phyloP scores from a whole-genome alignment of 2,329 filamentous ascomycete species.

The Zelopaecilomyces penicillatus region DNA sequence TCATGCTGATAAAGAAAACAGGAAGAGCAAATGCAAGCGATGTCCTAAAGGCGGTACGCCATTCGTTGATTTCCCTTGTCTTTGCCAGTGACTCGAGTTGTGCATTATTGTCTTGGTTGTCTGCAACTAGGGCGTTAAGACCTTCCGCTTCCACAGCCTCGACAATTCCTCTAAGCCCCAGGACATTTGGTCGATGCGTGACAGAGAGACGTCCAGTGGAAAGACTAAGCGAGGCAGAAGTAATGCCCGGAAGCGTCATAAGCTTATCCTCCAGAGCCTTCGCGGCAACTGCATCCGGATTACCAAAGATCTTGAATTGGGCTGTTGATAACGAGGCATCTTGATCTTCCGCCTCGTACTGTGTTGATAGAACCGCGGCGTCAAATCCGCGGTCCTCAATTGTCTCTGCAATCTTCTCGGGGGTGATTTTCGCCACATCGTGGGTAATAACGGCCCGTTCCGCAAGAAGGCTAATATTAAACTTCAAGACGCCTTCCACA shows the following conservation, averaged over 20 bases:
- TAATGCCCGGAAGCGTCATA: conserved; percentile 58
- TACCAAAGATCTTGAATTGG: conserved; percentile 78
- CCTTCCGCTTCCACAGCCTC: conserved; percentile 73
- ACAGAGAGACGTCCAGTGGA: conserved; percentile 67
- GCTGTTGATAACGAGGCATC: conserved; percentile 51
- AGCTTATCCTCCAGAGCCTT: conserved; percentile 62
- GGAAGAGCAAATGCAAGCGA: conserved; percentile 79
- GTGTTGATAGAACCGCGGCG: conserved; percentile 71
- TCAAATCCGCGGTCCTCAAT: conserved; percentile 91
- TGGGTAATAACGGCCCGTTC: conserved; percentile 87
- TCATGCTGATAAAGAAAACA: conserved; percentile 87
- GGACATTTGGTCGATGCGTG: conserved; percentile 59
- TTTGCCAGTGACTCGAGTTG: conserved; percentile 94
- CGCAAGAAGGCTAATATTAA: conserved; percentile 91
- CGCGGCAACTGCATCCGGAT: conserved; percentile 63
- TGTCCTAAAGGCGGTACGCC: conserved; percentile 70
- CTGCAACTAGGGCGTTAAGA: conserved; percentile 81
- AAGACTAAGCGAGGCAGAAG: conserved; percentile 64
- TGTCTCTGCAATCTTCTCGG: conserved; percentile 68
- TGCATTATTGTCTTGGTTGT: conserved; percentile 91
- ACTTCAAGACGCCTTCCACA: conserved; percentile 70
- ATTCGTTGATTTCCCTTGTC: conserved; percentile 91
- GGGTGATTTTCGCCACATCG: conserved; percentile 59
- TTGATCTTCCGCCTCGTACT: conserved; percentile 48
- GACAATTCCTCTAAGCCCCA: conserved; percentile 75